These are phyloP conservation scores for Suillus alpinus DNA, from an alignment of 768 basidiomycete genomes.

Conservation along the genomic window DNA sequence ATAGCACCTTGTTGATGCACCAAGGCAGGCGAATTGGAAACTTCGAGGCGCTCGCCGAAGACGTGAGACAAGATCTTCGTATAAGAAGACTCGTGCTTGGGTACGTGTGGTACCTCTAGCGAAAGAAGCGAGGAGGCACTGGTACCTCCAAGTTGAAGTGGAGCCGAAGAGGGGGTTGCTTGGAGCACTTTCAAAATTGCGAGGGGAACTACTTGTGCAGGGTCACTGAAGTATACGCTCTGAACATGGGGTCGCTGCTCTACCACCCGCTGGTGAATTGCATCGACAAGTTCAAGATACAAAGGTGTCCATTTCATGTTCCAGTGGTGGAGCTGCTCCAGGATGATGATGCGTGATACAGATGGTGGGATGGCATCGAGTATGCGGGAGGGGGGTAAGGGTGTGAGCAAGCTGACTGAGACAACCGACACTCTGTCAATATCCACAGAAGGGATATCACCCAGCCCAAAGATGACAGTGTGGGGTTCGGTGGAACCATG, in stretches of 20 bases:
- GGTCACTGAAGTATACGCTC: slow-evolving; percentile 60
- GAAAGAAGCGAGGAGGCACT: slow-evolving; percentile 22
- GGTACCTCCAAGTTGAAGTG: slow-evolving; percentile 48
- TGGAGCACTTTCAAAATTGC: slow-evolving; percentile 56
- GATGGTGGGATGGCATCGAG: slow-evolving; percentile 58
- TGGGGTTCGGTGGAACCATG: slow-evolving; percentile 55
- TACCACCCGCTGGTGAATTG: slow-evolving; percentile 58
- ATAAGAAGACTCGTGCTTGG: slow-evolving; percentile 89
- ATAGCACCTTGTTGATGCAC: slow-evolving; percentile 66
- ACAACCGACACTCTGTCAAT: slow-evolving; percentile 64
- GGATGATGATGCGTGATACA: slow-evolving; percentile 66
- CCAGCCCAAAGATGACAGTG: slow-evolving; percentile 72
- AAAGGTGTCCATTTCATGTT: slow-evolving; percentile 85
- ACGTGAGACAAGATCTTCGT: slow-evolving; percentile 83
- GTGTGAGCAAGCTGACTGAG: slow-evolving; percentile 64
- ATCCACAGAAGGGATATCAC: slow-evolving; percentile 40
- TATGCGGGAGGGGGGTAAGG: slow-evolving; percentile 58
- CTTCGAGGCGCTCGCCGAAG: slow-evolving; percentile 74
- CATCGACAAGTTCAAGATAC: slow-evolving; percentile 76
- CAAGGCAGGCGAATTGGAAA: slow-evolving; percentile 80
- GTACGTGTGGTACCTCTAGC: slow-evolving; percentile 56
- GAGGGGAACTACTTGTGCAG: slow-evolving; percentile 32
- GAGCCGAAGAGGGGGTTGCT: slow-evolving; percentile 36
- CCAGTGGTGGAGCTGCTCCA: slow-evolving; percentile 78
- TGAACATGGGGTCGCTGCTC: slow-evolving; percentile 54